Percentiles rank a stretch among this genome's conserved stretches.
Evolutionary conservation across 805 yeast genomes (phyloP).

Genomic region (Candida berthetii): DNA sequence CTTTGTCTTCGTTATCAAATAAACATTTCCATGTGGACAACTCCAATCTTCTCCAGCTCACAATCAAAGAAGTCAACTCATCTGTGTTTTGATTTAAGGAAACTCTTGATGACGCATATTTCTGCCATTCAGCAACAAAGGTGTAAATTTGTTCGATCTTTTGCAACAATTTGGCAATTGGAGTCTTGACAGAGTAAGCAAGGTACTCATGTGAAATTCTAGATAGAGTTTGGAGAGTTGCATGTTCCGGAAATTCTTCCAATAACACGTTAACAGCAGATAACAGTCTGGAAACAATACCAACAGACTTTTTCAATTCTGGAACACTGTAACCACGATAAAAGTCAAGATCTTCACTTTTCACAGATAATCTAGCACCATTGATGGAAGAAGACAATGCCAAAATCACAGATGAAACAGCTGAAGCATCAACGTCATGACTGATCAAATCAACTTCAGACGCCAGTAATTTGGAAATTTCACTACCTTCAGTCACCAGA

Average conservation of each 20-base stretch:
- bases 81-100: conserved; percentile 52
- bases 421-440: conserved; percentile 17
- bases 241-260: conserved; percentile 91
- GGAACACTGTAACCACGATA: conserved; percentile 55
- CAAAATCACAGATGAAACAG: conserved; percentile 28
- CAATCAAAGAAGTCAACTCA: conserved; percentile 60
- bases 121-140: conserved; percentile 86
- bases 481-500: conserved; percentile 36
- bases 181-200: conserved; percentile 54
- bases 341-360: conserved; percentile 41
- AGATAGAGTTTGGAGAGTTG: conserved; percentile 65
- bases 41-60: conserved; percentile 88
- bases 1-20: conserved; percentile 56
- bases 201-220: conserved; percentile 64
- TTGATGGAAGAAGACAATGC: conserved; percentile 27
- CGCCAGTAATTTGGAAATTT: conserved; percentile 22
- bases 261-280: conserved; percentile 41
- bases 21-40: conserved; percentile 79
- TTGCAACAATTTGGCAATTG: conserved; percentile 71
- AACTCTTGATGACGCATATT: conserved; percentile 77
- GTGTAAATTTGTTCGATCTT: conserved; percentile 86
- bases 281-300: conserved; percentile 36
- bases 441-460: neutral
- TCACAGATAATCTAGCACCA: conserved; percentile 18
- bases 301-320: conserved; percentile 59